Conservation (phyloP, 1,284 basidiomycete genomes). For the Phlebopus sp. region DNA sequence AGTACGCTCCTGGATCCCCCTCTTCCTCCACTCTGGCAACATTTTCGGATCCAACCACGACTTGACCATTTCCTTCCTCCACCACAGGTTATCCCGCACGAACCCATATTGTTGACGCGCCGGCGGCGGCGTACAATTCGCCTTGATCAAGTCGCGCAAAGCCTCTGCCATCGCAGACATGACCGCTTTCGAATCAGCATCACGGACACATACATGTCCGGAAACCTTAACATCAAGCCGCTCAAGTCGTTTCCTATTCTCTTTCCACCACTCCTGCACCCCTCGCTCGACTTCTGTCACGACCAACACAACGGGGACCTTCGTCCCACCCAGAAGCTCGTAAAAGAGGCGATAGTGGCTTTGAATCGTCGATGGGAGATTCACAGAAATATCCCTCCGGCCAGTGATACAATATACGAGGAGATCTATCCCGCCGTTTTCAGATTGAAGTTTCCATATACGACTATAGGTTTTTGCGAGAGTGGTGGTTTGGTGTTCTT, state of each 20-base stretch:
- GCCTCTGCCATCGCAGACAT: no score
- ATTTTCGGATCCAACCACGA: not conserved
- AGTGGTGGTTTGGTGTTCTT: conserved; percentile 10
- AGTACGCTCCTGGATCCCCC: no score
- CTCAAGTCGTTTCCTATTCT: conserved; percentile 7
- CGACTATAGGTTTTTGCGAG: conserved; percentile 1
- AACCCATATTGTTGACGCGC: not conserved
- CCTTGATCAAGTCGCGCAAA: not conserved
- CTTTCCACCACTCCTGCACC: conserved; percentile 19
- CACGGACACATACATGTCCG: conserved; percentile 12
- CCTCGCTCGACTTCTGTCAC: conserved; percentile 13
- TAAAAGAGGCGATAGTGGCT: conserved; percentile 14
- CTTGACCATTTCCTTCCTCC: not conserved
- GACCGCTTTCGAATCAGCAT: not conserved
- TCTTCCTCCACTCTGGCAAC: not conserved
- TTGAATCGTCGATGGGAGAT: conserved; percentile 5
- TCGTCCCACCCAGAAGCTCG: conserved; percentile 9
- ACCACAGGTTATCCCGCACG: not conserved
- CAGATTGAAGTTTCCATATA: not conserved
- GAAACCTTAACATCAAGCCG: conserved; percentile 3
- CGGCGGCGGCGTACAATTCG: not conserved
- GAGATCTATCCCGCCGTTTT: conserved; percentile 11
- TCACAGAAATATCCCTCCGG: conserved; percentile 3
- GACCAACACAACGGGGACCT: conserved; percentile 12
- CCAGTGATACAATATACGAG: conserved; percentile 11